These are phyloP conservation scores for Chenopodium quinoa DNA, from an alignment of 148 eudicot genomes.

Conservation along the genomic window DNA sequence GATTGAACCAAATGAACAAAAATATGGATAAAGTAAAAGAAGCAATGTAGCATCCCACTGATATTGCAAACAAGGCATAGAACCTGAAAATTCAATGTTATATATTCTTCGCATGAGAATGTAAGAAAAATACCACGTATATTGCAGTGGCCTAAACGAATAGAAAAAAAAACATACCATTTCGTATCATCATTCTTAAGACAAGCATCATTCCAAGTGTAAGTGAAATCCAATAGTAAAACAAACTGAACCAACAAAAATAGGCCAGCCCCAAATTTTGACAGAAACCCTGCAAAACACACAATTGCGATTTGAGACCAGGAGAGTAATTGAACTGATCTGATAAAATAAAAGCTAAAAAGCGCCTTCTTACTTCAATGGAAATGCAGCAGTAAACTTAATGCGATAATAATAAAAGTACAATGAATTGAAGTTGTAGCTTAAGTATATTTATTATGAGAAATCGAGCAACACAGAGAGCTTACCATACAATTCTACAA, in stretches of 20 bases:
- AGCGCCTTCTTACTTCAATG: neutral
- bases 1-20: constrained; percentile 92
- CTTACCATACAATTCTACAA: constrained; percentile 77
- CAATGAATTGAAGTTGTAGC: neutral
- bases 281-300: constrained; percentile 57
- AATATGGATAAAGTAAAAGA: constrained; percentile 69
- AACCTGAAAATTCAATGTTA: constrained; percentile 53
- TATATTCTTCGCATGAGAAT: constrained; percentile 12
- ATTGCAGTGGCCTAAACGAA: neutral
- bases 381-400: neutral
- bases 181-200: constrained; percentile 95
- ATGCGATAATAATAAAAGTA: neutral
- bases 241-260: constrained; percentile 93
- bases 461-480: constrained; percentile 1
- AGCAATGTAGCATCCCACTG: constrained; percentile 73
- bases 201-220: constrained; percentile 97
- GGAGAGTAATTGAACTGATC: neutral
- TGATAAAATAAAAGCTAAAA: neutral
- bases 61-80: constrained; percentile 74
- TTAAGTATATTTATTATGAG: neutral
- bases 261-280: constrained; percentile 94
- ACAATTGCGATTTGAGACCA: too few species aligned
- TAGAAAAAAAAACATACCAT: constrained; percentile 43
- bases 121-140: neutral
- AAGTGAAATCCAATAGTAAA: constrained; percentile 86